phyloP scores from a whole-genome alignment of 2,329 filamentous ascomycete species.

The Byssothecium circinans region DNA sequence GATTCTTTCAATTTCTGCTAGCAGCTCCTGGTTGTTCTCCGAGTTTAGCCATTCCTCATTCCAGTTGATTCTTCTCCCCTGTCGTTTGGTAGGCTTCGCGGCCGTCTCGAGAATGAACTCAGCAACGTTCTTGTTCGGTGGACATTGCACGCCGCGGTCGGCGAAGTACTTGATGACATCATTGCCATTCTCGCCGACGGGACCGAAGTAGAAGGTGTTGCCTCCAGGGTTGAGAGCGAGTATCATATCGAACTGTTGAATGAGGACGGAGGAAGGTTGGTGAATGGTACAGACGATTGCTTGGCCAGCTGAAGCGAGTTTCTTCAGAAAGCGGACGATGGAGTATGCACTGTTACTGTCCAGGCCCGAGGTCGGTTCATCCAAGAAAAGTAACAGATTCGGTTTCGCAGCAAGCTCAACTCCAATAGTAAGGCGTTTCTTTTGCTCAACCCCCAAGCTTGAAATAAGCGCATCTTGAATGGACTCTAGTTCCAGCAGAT shows the following conservation, averaged over 20 bases:
- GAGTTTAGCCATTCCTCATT: conserved; percentile 73
- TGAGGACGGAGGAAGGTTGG: conserved; percentile 68
- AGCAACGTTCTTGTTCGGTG: conserved; percentile 66
- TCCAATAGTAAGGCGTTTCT: conserved; percentile 72
- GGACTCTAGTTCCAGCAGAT: conserved; percentile 65
- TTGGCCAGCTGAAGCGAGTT: conserved; percentile 66
- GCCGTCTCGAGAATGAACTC: conserved; percentile 69
- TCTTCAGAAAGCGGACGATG: conserved; percentile 69
- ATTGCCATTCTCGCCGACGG: conserved; percentile 67
- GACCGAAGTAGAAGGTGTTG: conserved; percentile 74
- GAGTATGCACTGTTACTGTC: conserved; percentile 70
- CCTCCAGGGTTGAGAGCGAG: conserved; percentile 67
- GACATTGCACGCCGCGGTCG: conserved; percentile 66
- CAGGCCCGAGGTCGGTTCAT: conserved; percentile 71
- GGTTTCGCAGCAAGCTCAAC: conserved; percentile 67
- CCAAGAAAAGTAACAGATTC: conserved; percentile 67
- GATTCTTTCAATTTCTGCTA: conserved; percentile 67
- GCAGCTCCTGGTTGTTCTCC: conserved; percentile 59
- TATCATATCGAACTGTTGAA: conserved; percentile 74
- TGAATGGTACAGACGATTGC: conserved; percentile 76
- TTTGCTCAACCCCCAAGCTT: conserved; percentile 68
- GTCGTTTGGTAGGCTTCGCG: conserved; percentile 57
- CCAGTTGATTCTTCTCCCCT: conserved; percentile 67
- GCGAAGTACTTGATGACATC: conserved; percentile 69
- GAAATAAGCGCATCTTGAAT: conserved; percentile 68